Conservation (phyloP, 805 yeast species). For the Lachancea cidri region DNA sequence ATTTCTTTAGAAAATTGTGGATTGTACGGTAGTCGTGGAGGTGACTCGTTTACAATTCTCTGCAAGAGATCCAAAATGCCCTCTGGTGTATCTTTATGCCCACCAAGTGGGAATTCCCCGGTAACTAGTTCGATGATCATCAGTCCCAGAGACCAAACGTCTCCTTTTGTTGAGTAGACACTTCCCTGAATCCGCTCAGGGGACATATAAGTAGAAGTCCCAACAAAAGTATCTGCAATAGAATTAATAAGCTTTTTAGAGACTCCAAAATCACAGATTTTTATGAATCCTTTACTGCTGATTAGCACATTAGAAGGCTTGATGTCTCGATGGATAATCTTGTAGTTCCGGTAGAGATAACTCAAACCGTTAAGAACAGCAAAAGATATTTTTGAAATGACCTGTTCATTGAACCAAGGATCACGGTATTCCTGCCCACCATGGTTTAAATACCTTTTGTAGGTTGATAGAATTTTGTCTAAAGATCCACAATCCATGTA, state of each 20-base stretch:
- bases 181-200: slow-evolving; percentile 98
- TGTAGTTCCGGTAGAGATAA: slow-evolving; percentile 75
- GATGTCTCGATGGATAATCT: slow-evolving; percentile 92
- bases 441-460: slow-evolving; percentile 36
- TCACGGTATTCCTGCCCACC: neutral
- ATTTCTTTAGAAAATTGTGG: slow-evolving; percentile 40
- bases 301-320: slow-evolving; percentile 92
- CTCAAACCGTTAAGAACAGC: slow-evolving; percentile 76
- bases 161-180: slow-evolving; percentile 89
- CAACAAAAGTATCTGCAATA: slow-evolving; percentile 95
- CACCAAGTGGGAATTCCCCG: slow-evolving; percentile 72
- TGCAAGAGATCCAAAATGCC: slow-evolving; percentile 89
- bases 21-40: slow-evolving; percentile 60
- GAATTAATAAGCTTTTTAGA: slow-evolving; percentile 88
- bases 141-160: slow-evolving; percentile 94
- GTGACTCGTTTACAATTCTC: slow-evolving; percentile 87
- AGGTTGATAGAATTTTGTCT: slow-evolving; percentile 62
- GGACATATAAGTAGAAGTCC: slow-evolving; percentile 95
- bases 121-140: slow-evolving; percentile 85
- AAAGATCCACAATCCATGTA: slow-evolving; percentile 92
- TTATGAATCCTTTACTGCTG: slow-evolving; percentile 80
- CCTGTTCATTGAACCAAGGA: slow-evolving; percentile 42
- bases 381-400: slow-evolving; percentile 67
- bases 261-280: slow-evolving; percentile 96
- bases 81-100: slow-evolving; percentile 60